Evolutionary conservation across 768 basidiomycete species (phyloP).

Genomic region (Boletus tomentosulus): DNA sequence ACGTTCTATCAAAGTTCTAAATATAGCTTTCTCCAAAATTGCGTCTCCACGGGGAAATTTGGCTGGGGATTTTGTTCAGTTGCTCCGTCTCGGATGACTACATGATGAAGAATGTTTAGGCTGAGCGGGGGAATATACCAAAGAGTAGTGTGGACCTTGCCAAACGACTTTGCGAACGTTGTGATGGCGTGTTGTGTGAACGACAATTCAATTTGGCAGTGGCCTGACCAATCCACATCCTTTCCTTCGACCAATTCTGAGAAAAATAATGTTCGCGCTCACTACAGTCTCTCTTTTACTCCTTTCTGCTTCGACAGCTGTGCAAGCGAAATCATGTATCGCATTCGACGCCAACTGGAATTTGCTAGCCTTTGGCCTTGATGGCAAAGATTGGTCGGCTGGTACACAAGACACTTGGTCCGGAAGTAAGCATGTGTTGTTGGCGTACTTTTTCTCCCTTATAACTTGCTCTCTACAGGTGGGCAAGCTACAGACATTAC

Average conservation of each 20-base stretch:
- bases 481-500: slow-evolving; percentile 61
- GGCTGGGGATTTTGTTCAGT: too few species aligned
- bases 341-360: slow-evolving; percentile 81
- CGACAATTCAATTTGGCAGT: background rate
- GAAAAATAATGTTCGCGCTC: slow-evolving; percentile 33
- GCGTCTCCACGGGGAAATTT: too few species aligned
- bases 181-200: background rate
- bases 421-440: slow-evolving; percentile 37
- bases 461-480: slow-evolving; percentile 17
- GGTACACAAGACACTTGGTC: slow-evolving; percentile 70
- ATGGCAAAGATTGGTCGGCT: slow-evolving; percentile 80
- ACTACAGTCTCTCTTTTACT: slow-evolving; percentile 55
- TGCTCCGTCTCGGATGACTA: too few species aligned
- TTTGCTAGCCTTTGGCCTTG: slow-evolving; percentile 75
- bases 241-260: slow-evolving; percentile 1
- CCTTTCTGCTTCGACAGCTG: slow-evolving; percentile 32
- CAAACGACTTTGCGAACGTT: background rate
- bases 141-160: too few species aligned
- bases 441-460: background rate
- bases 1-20: too few species aligned
- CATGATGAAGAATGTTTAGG: too few species aligned
- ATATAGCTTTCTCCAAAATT: too few species aligned
- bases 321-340: slow-evolving; percentile 55
- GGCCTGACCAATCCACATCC: background rate
- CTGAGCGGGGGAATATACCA: too few species aligned